Percentiles rank a stretch among this genome's conserved stretches.
phyloP scores from a whole-genome alignment of 495 filamentous ascomycete species.

The Letharia columbiana region DNA sequence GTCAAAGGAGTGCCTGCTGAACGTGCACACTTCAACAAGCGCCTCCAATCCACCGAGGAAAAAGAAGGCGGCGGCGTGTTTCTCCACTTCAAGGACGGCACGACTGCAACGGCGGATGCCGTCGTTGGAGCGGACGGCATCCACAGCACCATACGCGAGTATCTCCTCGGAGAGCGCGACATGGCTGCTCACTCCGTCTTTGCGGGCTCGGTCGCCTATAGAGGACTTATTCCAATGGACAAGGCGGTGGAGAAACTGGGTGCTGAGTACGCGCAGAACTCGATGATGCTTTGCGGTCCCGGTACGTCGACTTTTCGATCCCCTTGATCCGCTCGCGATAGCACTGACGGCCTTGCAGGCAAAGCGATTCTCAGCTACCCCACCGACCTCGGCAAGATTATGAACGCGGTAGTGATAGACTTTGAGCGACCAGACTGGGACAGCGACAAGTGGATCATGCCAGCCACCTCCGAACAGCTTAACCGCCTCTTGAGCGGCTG shows the following conservation, averaged over 20 bases:
- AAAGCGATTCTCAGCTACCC: slow-evolving; percentile 37
- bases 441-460: background rate
- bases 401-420: slow-evolving; percentile 34
- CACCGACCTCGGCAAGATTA: slow-evolving; percentile 35
- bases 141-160: slow-evolving; percentile 32
- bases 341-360: background rate
- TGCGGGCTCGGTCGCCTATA: slow-evolving; percentile 40
- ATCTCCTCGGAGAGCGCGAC: slow-evolving; percentile 32
- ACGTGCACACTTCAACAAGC: slow-evolving; percentile 41
- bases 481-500: background rate
- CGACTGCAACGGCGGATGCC: slow-evolving; percentile 20
- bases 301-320: slow-evolving; percentile 1
- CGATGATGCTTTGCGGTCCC: slow-evolving; percentile 11
- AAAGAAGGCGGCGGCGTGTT: slow-evolving; percentile 34
- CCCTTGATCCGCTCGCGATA: background rate
- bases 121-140: slow-evolving; percentile 44
- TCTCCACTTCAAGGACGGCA: slow-evolving; percentile 26
- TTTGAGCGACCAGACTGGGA: slow-evolving; percentile 21
- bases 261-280: slow-evolving; percentile 30
- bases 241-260: slow-evolving; percentile 41
- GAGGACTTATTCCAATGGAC: slow-evolving; percentile 44
- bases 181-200: slow-evolving; percentile 33
- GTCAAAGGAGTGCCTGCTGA: slow-evolving; percentile 38
- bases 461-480: background rate
- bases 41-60: slow-evolving; percentile 29